These are phyloP conservation scores for Glycine tomentella DNA, from an alignment of 306 rosid genomes.

Conservation along the genomic window DNA sequence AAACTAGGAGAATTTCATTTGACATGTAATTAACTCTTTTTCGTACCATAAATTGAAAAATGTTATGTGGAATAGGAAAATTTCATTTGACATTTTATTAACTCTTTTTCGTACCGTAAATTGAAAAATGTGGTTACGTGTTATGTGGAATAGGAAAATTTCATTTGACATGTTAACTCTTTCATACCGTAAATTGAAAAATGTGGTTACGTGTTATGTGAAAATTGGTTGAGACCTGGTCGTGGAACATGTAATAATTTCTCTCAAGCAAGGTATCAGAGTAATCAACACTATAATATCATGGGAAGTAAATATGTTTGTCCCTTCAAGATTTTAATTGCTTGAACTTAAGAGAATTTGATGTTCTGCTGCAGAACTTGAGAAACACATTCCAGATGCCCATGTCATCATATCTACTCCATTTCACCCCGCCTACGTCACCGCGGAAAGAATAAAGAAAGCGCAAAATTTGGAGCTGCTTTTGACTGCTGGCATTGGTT, in stretches of 20 bases:
- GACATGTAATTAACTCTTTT: too few species aligned
- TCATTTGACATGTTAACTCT: not conserved
- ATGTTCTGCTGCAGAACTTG: slow-evolving; percentile 68
- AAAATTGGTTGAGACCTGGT: not conserved
- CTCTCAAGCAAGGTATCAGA: not conserved
- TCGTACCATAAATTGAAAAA: too few species aligned
- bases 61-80: too few species aligned
- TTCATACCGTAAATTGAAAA: not conserved
- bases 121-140: too few species aligned
- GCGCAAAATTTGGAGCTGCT: slow-evolving; percentile 88
- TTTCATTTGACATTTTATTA: too few species aligned
- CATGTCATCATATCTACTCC: slow-evolving; percentile 94
- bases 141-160: too few species aligned
- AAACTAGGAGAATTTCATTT: too few species aligned
- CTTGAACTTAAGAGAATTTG: slow-evolving; percentile 25
- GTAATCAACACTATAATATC: not conserved
- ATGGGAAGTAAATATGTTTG: not conserved
- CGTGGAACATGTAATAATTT: not conserved
- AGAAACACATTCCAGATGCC: slow-evolving; percentile 84
- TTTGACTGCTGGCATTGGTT: slow-evolving; percentile 94
- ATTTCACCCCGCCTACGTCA: slow-evolving; percentile 97
- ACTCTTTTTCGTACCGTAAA: too few species aligned
- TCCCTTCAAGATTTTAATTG: slow-evolving; percentile 19
- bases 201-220: not conserved
- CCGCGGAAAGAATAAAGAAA: slow-evolving; percentile 88